These are phyloP conservation scores for Barnettozyma vustinii DNA, from an alignment of 805 yeast genomes.

Conservation along the genomic window DNA sequence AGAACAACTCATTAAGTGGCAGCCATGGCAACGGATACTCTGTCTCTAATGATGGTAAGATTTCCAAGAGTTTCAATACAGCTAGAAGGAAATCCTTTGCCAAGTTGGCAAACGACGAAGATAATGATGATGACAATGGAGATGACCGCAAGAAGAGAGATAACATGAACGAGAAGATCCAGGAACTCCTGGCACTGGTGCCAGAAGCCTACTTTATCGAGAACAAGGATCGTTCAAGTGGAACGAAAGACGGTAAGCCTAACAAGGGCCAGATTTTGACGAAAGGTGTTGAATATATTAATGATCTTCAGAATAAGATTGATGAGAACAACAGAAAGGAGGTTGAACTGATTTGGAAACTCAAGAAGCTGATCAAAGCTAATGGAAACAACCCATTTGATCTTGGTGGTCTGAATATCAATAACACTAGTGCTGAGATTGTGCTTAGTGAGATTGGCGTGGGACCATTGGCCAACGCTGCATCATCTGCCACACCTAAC, in stretches of 20 bases:
- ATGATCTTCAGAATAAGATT: conserved; percentile 59
- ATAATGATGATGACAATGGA: conserved; percentile 12
- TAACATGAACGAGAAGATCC: conserved; percentile 53
- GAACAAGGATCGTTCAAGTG: conserved; percentile 40
- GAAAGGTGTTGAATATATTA: conserved; percentile 70
- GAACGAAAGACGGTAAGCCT: conserved; percentile 81
- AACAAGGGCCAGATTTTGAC: conserved; percentile 78
- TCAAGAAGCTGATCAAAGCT: conserved; percentile 47
- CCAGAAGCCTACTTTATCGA: conserved; percentile 43
- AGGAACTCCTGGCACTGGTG: conserved; percentile 41
- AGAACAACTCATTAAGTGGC: conserved; percentile 4
- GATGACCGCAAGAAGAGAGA: conserved; percentile 41
- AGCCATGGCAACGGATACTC: conserved; percentile 4
- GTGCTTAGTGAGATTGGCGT: conserved; percentile 77
- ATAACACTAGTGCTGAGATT: conserved; percentile 73
- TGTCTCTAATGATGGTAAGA: conserved; percentile 17
- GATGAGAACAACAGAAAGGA: conserved; percentile 77
- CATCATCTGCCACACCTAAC: conserved; percentile 25
- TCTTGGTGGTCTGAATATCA: conserved; percentile 30
- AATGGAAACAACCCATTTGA: conserved; percentile 36
- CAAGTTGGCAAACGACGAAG: conserved; percentile 4
- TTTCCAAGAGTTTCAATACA: conserved; percentile 13
- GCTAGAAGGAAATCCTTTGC: conserved; percentile 18
- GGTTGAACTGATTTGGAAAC: conserved; percentile 59
- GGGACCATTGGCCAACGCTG: conserved; percentile 59